Percentiles rank a stretch among this genome's conserved stretches.
Conservation (phyloP, 805 yeast species). For the Candida nitratophila region DNA sequence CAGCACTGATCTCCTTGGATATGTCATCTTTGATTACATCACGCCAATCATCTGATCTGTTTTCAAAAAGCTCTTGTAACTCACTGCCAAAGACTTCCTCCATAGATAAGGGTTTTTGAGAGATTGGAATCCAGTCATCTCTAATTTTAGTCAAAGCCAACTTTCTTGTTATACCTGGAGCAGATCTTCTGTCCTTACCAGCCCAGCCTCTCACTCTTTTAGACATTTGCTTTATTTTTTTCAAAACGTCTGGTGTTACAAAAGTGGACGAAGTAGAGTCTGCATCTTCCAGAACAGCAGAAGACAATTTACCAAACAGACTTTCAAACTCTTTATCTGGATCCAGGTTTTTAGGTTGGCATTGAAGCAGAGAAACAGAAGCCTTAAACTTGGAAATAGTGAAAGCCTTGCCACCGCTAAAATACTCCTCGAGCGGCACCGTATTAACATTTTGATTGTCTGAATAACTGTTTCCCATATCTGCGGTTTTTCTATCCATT, state of each 20-base stretch:
- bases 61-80: slow-evolving; percentile 28
- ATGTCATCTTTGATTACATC: slow-evolving; percentile 40
- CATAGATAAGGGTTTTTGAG: slow-evolving; percentile 54
- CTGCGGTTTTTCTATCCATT: slow-evolving; percentile 17
- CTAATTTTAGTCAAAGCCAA: slow-evolving; percentile 62
- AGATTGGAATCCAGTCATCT: slow-evolving; percentile 76
- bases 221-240: slow-evolving; percentile 52
- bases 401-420: slow-evolving; percentile 29
- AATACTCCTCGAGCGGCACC: slow-evolving; percentile 17
- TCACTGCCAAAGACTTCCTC: slow-evolving; percentile 40
- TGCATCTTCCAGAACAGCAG: slow-evolving; percentile 66
- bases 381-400: slow-evolving; percentile 38
- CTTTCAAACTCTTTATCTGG: slow-evolving; percentile 69
- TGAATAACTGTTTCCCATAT: background rate
- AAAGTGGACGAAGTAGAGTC: slow-evolving; percentile 67
- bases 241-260: slow-evolving; percentile 60
- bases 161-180: slow-evolving; percentile 71
- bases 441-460: slow-evolving; percentile 22
- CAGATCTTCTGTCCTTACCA: slow-evolving; percentile 63
- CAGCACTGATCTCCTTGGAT: slow-evolving; percentile 29
- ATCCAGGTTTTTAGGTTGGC: slow-evolving; percentile 51
- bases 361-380: slow-evolving; percentile 33
- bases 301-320: slow-evolving; percentile 65
- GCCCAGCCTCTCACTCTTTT: slow-evolving; percentile 76
- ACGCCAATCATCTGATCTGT: slow-evolving; percentile 36